Conservation (phyloP, 306 rosid species). For the Quercus agrifolia region DNA sequence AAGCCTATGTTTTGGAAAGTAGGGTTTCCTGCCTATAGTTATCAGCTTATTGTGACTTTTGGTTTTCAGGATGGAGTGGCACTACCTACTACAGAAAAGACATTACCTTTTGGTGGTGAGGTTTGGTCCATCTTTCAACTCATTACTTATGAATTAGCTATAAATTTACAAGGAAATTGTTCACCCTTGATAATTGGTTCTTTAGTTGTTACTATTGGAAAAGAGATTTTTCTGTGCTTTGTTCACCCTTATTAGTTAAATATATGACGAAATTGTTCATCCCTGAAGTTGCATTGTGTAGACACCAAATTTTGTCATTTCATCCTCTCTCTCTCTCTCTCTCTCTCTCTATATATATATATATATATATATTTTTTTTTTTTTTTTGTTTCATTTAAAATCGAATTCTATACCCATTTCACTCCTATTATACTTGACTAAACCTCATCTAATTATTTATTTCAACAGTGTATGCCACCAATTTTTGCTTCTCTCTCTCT, state of each 20-base stretch:
- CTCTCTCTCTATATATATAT: no score
- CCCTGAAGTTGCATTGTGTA: not conserved
- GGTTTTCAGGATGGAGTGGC: conserved; percentile 84
- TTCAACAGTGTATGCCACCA: not conserved
- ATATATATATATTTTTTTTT: no score
- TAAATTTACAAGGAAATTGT: conserved; percentile 11
- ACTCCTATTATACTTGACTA: no score
- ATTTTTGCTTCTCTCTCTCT: not conserved
- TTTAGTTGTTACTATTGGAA: not conserved
- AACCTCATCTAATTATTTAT: not conserved
- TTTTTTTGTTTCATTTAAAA: no score
- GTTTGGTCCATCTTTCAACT: conserved; percentile 39
- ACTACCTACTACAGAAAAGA: conserved; percentile 69
- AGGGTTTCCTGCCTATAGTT: conserved; percentile 8
- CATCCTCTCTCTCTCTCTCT: not conserved
- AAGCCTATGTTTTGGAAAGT: conserved; percentile 11
- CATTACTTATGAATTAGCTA: conserved; percentile 12
- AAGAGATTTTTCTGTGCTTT: not conserved
- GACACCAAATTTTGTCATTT: not conserved
- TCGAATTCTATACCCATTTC: no score
- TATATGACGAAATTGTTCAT: not conserved
- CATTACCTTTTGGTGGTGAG: conserved; percentile 97
- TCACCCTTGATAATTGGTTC: conserved; percentile 1
- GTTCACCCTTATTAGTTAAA: not conserved
- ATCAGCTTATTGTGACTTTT: conserved; percentile 23